Evolutionary conservation across 441 rosid genomes (phyloP), one percentile per base, ranked within the genome.

Genomic region (Breynia disticha): DNA sequence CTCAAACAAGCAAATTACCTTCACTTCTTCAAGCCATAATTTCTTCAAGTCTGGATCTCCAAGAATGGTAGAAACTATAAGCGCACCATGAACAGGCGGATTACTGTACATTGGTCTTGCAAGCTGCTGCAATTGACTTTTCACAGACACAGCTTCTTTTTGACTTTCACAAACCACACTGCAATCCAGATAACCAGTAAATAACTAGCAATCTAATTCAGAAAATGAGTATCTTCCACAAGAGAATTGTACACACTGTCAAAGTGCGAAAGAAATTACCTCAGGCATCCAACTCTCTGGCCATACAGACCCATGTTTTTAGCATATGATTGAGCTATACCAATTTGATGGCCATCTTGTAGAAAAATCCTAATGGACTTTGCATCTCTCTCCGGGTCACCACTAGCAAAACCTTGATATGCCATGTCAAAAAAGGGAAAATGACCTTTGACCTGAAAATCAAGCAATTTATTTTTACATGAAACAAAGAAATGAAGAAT

Each of bases 291-390:
- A 47, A 83, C 95, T 58, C 98, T 83, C 72, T 90, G 98, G 72
- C 98, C 96, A 59, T 90, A 90, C 46, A 87, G 98, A 65, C 98
- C 98, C 98, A 90, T 90, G 73, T 90, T 90, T 62, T 90, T 90
- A 0, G 98, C 98, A 74, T 87, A 90, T 35, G 98, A 90, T 66
- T 90, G 96, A 46, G 98, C 75, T 59, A 90, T 79, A 72, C 98
- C 98, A 63, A 90, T 76, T 21, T 67, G 73, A 72, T 87, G 96
- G 49, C 98, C 94, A 63, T 90, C 98, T 69, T 82, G 74, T 20
- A 90, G 90, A 67, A 90, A 90, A 72, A 90, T 90, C 74, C 96
- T 78, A 59, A 90, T 87, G 49, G 98, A 68, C 64, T 90, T 87
- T 48, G 96, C 96, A 78, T 90, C 98, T 69, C 75, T 87, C 58